These are phyloP conservation scores for Orbilia quercus DNA, from an alignment of 2,329 filamentous ascomycete genomes.

Conservation along the genomic window DNA sequence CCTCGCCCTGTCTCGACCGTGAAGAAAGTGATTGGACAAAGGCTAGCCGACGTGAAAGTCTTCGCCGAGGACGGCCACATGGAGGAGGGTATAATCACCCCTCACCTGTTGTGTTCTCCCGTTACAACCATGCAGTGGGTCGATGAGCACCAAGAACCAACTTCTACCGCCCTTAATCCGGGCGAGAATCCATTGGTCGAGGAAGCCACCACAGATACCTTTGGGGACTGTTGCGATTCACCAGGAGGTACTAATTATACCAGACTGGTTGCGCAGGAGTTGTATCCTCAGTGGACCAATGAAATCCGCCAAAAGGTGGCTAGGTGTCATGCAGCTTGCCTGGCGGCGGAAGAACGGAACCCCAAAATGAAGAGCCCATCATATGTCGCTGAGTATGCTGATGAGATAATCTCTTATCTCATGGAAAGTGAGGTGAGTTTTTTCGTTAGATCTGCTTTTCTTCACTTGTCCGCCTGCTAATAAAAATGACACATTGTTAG, in stretches of 20 bases:
- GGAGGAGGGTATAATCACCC: neutral
- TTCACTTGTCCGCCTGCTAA: constrained; percentile 57
- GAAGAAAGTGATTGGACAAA: too few relatives aligned
- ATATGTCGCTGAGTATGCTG: constrained; percentile 31
- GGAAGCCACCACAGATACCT: neutral
- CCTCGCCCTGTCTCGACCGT: neutral
- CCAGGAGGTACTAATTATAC: constrained; percentile 5
- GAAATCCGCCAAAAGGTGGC: constrained; percentile 12
- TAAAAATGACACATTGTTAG: constrained; percentile 64
- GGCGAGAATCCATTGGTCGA: neutral
- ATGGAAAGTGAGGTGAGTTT: constrained; percentile 31
- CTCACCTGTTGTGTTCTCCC: neutral
- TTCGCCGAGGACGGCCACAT: neutral
- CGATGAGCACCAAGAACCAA: neutral
- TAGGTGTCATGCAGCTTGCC: constrained; percentile 6
- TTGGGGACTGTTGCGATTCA: neutral
- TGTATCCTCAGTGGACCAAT: constrained; percentile 27
- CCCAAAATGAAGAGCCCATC: too few relatives aligned
- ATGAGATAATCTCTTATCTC: constrained; percentile 26
- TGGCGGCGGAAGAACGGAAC: too few relatives aligned
- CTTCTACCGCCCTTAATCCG: neutral
- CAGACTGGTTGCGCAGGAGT: neutral
- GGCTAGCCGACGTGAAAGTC: too few relatives aligned
- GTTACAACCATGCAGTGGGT: neutral
- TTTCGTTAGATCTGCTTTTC: constrained; percentile 6